A percentile compares a stretch with the other conserved stretches of the same genome.
Evolutionary conservation across 352 stramenopile genomes (phyloP).

Genomic region (Globisporangium nagaii): DNA sequence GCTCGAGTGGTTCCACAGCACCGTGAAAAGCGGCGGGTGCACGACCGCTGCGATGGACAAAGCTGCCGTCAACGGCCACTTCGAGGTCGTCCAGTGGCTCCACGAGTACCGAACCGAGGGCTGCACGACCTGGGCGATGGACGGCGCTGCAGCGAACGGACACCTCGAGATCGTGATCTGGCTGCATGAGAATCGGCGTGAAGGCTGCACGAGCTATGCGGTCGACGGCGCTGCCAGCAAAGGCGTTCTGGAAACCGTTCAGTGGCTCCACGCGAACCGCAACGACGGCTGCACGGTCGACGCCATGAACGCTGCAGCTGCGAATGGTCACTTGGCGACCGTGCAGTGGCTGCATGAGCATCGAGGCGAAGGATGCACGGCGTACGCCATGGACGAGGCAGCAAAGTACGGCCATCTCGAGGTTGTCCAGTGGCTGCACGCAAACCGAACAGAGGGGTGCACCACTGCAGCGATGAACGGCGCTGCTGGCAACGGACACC

Average conservation of each 20-base stretch:
- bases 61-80: neutral
- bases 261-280: neutral
- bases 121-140: neutral
- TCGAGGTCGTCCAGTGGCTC: constrained; percentile 24
- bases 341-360: constrained; percentile 1
- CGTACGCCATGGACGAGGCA: neutral
- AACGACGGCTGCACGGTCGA: neutral
- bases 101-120: constrained; percentile 23
- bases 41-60: neutral
- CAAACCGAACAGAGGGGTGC: neutral
- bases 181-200: neutral
- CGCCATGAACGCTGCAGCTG: neutral
- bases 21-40: neutral
- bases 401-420: neutral
- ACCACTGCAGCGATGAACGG: neutral
- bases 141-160: neutral
- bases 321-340: neutral
- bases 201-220: neutral
- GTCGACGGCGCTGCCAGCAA: neutral
- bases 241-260: neutral
- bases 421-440: neutral
- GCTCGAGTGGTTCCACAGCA: neutral
- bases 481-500: neutral
- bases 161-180: neutral
- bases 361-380: neutral